Evolutionary conservation across 352 stramenopile genomes (phyloP).

Genomic region (Pythium angustatum): DNA sequence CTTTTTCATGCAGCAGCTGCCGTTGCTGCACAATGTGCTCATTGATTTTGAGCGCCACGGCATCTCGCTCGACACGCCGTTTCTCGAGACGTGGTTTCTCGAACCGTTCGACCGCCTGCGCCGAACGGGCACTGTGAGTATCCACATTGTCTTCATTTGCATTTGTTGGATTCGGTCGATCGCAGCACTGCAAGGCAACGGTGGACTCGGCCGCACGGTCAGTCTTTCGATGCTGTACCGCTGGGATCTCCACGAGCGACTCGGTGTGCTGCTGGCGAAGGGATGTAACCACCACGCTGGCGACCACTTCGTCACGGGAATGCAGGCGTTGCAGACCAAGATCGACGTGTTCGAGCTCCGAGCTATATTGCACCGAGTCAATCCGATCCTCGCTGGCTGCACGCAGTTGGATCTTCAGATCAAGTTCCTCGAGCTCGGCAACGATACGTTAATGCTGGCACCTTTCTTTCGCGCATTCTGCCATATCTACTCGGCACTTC

Average conservation of each 20-base stretch:
- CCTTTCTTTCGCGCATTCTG: not conserved
- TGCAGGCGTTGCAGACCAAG: too few relatives aligned
- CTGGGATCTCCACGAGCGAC: conserved; percentile 23
- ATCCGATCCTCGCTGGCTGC: not conserved
- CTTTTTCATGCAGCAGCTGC: conserved; percentile 19
- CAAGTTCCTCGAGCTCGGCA: not conserved
- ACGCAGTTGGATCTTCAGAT: not conserved
- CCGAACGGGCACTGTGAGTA: not conserved
- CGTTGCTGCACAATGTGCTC: conserved; percentile 17
- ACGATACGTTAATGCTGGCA: not conserved
- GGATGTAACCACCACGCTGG: too few relatives aligned
- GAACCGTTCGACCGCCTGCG: not conserved
- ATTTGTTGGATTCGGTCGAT: conserved; percentile 38
- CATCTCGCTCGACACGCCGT: not conserved
- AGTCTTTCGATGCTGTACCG: conserved; percentile 31
- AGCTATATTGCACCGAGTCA: not conserved
- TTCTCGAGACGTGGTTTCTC: not conserved
- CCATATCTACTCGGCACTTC: conserved; percentile 5
- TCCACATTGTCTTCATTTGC: conserved; percentile 18
- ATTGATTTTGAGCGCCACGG: not conserved
- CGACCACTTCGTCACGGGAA: too few relatives aligned
- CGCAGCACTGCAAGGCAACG: conserved; percentile 32
- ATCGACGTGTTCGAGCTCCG: too few relatives aligned
- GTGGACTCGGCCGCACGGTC: conserved; percentile 21
- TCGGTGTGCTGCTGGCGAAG: conserved; percentile 25